phyloP scores from a whole-genome alignment of 352 stramenopile species.

The Globisporangium paddicum region DNA sequence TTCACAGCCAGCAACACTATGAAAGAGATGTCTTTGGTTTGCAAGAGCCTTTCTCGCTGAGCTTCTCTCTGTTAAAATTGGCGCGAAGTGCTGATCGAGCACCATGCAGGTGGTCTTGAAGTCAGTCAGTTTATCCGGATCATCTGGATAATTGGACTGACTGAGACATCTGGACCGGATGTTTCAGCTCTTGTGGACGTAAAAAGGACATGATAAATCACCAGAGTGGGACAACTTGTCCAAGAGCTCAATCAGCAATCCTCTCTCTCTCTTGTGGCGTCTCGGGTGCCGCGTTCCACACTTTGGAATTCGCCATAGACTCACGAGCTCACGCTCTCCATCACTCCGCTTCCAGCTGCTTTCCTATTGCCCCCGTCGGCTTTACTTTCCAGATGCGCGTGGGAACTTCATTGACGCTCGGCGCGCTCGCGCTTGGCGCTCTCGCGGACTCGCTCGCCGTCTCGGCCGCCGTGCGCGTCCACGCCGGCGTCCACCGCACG shows the following conservation, averaged over 20 bases:
- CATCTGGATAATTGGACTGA: no score
- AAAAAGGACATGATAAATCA: slow-evolving; percentile 7
- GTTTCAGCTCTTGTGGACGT: not conserved
- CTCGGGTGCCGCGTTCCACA: not conserved
- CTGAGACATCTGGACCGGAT: no score
- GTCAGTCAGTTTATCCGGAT: no score
- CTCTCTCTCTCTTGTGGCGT: no score
- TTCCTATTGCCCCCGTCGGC: not conserved
- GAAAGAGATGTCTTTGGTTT: no score
- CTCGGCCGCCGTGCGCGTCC: slow-evolving; percentile 8
- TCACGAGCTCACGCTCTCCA: not conserved
- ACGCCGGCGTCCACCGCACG: slow-evolving; percentile 14
- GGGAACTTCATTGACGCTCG: not conserved
- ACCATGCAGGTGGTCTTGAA: no score
- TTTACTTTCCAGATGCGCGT: slow-evolving; percentile 2
- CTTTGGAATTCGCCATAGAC: not conserved
- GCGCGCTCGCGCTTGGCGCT: not conserved
- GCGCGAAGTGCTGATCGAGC: no score
- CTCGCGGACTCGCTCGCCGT: not conserved
- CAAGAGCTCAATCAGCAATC: no score
- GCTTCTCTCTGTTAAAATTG: no score
- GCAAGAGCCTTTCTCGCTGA: no score
- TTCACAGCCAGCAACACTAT: not conserved
- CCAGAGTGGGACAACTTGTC: slow-evolving; percentile 10
- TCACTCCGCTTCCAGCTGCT: not conserved